phyloP scores from a whole-genome alignment of 2,329 filamentous ascomycete species.

The Bipolaris cookei region DNA sequence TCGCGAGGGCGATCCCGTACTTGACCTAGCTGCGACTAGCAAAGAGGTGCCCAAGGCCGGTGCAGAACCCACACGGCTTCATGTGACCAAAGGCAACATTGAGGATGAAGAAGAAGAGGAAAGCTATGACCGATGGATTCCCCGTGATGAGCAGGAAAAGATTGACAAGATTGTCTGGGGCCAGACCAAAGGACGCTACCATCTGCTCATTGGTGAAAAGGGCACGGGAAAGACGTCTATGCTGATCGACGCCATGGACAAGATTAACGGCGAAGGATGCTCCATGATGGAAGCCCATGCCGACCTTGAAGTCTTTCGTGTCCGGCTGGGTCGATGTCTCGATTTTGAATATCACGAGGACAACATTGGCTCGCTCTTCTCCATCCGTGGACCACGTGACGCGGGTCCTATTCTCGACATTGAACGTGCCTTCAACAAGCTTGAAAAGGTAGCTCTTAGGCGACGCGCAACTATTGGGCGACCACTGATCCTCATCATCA shows the following conservation, averaged over 20 bases:
- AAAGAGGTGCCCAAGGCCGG: constrained; percentile 39
- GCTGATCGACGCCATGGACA: constrained; percentile 94
- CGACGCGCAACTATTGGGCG: constrained; percentile 66
- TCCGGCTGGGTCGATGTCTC: constrained; percentile 88
- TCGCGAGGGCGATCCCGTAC: constrained; percentile 85
- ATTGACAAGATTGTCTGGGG: constrained; percentile 87
- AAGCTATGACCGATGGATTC: constrained; percentile 75
- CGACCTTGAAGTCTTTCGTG: constrained; percentile 92
- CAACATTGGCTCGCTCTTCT: constrained; percentile 96
- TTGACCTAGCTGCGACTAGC: constrained; percentile 64
- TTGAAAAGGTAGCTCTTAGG: constrained; percentile 90
- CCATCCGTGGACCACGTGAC: constrained; percentile 88
- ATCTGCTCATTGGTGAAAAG: constrained; percentile 91
- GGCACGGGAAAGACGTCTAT: constrained; percentile 97
- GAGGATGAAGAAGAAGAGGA: constrained; percentile 57
- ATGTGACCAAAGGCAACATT: constrained; percentile 20
- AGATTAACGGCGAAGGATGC: constrained; percentile 84
- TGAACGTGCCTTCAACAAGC: constrained; percentile 94
- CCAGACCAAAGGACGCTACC: constrained; percentile 78
- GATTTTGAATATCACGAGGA: constrained; percentile 98
- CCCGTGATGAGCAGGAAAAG: constrained; percentile 78
- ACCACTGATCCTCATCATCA: constrained; percentile 91
- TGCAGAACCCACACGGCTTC: constrained; percentile 25
- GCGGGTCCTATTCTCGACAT: constrained; percentile 93
- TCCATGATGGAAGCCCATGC: constrained; percentile 97